phyloP scores from a whole-genome alignment of 208 protist species.

The Crithidia expoeki region DNA sequence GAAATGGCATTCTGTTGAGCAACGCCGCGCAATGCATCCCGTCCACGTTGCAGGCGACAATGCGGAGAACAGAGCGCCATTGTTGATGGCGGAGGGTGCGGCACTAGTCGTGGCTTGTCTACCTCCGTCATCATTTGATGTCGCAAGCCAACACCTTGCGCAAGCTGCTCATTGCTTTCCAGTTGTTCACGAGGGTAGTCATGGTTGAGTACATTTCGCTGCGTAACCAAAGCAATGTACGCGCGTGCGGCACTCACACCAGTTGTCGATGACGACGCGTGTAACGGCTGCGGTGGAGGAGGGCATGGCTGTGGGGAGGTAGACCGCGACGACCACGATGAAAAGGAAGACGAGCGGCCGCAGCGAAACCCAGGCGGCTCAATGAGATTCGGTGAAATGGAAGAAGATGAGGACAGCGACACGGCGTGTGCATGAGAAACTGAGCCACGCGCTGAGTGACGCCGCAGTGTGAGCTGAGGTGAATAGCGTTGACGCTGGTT shows the following conservation, averaged over 20 bases:
- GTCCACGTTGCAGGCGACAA: conserved; percentile 16
- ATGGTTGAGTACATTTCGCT: too few relatives aligned
- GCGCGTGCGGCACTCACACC: background rate
- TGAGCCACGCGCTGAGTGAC: background rate
- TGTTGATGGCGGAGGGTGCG: background rate
- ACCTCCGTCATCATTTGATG: background rate
- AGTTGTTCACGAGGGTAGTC: too few relatives aligned
- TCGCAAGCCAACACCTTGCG: too few relatives aligned
- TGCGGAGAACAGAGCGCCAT: conserved; percentile 18
- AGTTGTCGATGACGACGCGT: background rate
- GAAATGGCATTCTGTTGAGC: background rate
- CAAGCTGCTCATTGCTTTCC: too few relatives aligned
- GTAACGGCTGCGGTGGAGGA: background rate
- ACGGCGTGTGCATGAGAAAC: background rate
- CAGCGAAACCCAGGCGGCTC: background rate
- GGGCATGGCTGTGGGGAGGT: conserved; percentile 26
- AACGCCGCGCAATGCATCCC: background rate
- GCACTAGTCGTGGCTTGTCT: background rate
- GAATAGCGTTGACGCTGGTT: background rate
- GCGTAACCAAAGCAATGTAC: too few relatives aligned
- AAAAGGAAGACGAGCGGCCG: conserved; percentile 17
- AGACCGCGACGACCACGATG: conserved; percentile 31
- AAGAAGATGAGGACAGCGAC: background rate
- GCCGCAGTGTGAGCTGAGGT: background rate
- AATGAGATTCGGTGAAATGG: conserved; percentile 8